A percentile compares a stretch with the other conserved stretches of the same genome.
Evolutionary conservation across 139 green algal genomes (phyloP).

Genomic region (Monoraphidium neglectum): DNA sequence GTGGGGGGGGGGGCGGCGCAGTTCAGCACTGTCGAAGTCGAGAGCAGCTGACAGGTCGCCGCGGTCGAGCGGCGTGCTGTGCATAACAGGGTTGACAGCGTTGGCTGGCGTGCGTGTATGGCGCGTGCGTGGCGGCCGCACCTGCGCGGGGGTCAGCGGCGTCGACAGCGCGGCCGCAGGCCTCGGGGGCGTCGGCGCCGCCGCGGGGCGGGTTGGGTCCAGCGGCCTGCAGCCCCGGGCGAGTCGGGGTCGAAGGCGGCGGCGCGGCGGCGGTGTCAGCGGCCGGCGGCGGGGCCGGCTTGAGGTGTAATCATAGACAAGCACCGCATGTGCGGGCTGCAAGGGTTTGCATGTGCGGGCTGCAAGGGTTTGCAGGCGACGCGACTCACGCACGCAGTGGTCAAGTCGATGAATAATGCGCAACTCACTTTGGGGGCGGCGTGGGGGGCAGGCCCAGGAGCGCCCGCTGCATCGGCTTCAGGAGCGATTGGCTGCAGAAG

Average conservation of each 20-base stretch:
- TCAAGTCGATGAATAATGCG: too few species aligned
- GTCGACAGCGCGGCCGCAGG: slow-evolving; percentile 25
- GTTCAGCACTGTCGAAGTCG: too few species aligned
- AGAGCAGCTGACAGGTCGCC: too few species aligned
- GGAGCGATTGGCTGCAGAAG: slow-evolving; percentile 23
- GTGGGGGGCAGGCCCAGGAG: slow-evolving; percentile 46
- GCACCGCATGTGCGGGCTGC: too few species aligned
- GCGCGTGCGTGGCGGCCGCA: not conserved
- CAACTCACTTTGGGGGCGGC: slow-evolving; percentile 33
- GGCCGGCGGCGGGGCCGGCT: too few species aligned
- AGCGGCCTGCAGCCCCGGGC: slow-evolving; percentile 4
- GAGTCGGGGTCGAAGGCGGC: slow-evolving; percentile 1
- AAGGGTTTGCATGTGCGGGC: too few species aligned
- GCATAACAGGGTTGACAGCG: not conserved
- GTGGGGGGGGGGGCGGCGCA: too few species aligned
- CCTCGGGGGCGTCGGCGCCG: slow-evolving; percentile 1
- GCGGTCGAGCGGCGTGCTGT: too few species aligned
- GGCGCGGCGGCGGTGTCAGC: not conserved
- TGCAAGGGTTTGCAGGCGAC: too few species aligned
- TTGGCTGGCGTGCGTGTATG: too few species aligned
- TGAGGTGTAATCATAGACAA: too few species aligned
- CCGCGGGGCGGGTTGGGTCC: not conserved
- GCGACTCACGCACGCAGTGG: too few species aligned
- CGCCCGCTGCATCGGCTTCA: slow-evolving; percentile 26
- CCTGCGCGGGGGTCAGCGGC: slow-evolving; percentile 39